Percentiles rank a stretch among this genome's conserved stretches.
These are phyloP conservation scores for Xerocomus spinulosus DNA, from an alignment of 768 basidiomycete genomes.

Conservation along the genomic window DNA sequence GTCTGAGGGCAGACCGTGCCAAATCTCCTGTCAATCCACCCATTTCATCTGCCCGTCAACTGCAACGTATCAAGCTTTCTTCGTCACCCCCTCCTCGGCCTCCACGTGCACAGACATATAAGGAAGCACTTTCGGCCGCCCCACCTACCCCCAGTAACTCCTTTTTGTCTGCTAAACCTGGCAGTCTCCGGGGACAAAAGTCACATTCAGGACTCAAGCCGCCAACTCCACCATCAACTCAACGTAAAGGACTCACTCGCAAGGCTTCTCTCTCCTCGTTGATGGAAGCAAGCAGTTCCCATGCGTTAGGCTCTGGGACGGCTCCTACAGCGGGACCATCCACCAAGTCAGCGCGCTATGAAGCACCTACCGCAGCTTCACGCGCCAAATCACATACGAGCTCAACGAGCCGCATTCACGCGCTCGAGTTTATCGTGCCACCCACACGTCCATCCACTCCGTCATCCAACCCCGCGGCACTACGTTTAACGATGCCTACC, in stretches of 20 bases:
- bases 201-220: slow-evolving; percentile 80
- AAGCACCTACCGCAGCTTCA: slow-evolving; percentile 77
- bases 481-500: slow-evolving; percentile 85
- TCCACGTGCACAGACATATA: slow-evolving; percentile 55
- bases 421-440: slow-evolving; percentile 62
- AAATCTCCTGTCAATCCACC: slow-evolving; percentile 73
- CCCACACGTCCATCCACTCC: slow-evolving; percentile 77
- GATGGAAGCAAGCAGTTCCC: slow-evolving; percentile 54
- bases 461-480: slow-evolving; percentile 68
- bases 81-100: slow-evolving; percentile 65
- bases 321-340: slow-evolving; percentile 31
- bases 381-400: slow-evolving; percentile 67
- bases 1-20: slow-evolving; percentile 57
- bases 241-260: slow-evolving; percentile 55
- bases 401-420: slow-evolving; percentile 58
- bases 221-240: slow-evolving; percentile 60
- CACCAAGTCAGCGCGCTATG: slow-evolving; percentile 52
- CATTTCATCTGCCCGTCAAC: slow-evolving; percentile 61
- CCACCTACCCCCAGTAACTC: slow-evolving; percentile 48
- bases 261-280: slow-evolving; percentile 79
- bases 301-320: slow-evolving; percentile 52
- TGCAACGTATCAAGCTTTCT: slow-evolving; percentile 62
- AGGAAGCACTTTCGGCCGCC: slow-evolving; percentile 47
- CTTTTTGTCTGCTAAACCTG: slow-evolving; percentile 64
- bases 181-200: slow-evolving; percentile 77